These are phyloP conservation scores for Mucor circinelloides DNA, from an alignment of 371 early-diverging fungal species.

Conservation along the genomic window DNA sequence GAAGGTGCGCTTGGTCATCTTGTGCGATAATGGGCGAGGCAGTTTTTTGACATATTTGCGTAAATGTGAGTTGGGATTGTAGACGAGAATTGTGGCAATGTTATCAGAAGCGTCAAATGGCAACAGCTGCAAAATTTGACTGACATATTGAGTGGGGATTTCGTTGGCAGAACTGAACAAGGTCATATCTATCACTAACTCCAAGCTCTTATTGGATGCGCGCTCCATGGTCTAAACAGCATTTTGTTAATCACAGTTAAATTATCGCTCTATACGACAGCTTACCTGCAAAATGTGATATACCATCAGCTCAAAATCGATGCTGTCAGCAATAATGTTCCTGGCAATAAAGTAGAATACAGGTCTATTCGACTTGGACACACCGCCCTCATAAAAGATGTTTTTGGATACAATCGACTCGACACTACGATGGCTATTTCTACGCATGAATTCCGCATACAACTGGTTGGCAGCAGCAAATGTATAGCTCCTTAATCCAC, in stretches of 20 bases:
- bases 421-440: constrained; percentile 68
- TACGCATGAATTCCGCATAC: constrained; percentile 81
- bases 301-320: constrained; percentile 85
- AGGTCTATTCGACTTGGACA: constrained; percentile 76
- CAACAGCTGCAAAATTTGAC: constrained; percentile 73
- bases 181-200: constrained; percentile 83
- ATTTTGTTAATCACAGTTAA: neutral
- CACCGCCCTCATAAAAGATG: constrained; percentile 81
- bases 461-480: constrained; percentile 61
- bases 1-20: constrained; percentile 61
- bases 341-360: constrained; percentile 87
- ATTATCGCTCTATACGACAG: too few relatives aligned
- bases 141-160: constrained; percentile 76
- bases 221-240: constrained; percentile 55
- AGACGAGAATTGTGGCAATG: constrained; percentile 66
- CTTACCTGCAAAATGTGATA: constrained; percentile 72
- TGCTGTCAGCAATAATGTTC: constrained; percentile 70
- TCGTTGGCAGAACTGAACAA: constrained; percentile 84
- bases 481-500: constrained; percentile 48
- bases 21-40: constrained; percentile 59
- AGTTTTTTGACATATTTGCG: constrained; percentile 70
- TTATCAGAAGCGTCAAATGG: constrained; percentile 63
- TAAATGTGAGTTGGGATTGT: constrained; percentile 82
- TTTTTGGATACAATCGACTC: constrained; percentile 68
- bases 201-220: constrained; percentile 64